These are phyloP conservation scores for Trichoderma simmonsii DNA, from an alignment of 2,329 filamentous ascomycete genomes.

Conservation along the genomic window DNA sequence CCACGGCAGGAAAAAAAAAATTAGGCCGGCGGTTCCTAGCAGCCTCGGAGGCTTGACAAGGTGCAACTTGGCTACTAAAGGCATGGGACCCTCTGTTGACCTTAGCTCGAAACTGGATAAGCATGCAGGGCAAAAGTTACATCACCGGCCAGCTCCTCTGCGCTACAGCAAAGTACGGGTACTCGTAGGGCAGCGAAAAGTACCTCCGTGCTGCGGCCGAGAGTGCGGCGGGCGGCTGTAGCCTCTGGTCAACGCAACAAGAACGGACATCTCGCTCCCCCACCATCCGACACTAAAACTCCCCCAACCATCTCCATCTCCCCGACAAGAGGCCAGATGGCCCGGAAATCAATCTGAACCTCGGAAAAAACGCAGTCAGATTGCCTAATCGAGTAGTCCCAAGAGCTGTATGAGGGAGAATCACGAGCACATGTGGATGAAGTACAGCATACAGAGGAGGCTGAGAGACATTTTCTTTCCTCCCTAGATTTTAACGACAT, in stretches of 20 bases:
- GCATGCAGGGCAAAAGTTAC: constrained; percentile 10
- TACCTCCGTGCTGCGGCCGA: constrained; percentile 1
- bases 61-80: background rate
- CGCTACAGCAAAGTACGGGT: background rate
- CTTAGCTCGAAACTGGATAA: constrained; percentile 10
- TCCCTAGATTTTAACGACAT: background rate
- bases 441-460: background rate
- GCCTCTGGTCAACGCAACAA: background rate
- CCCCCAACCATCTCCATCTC: constrained; percentile 15
- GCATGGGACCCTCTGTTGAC: background rate
- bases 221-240: background rate
- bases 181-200: background rate
- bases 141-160: background rate
- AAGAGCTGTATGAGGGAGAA: background rate
- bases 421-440: background rate
- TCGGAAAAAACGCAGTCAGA: background rate
- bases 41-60: constrained; percentile 17
- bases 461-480: background rate
- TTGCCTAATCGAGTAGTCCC: background rate
- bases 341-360: background rate
- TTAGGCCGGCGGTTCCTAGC: constrained; percentile 23
- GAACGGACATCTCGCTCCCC: background rate
- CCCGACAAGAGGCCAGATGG: constrained; percentile 17
- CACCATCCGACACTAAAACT: constrained; percentile 1
- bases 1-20: constrained; percentile 26